Conservation (phyloP, 371 early-diverging fungal species). For the Syncephalis plumigaleata region DNA sequence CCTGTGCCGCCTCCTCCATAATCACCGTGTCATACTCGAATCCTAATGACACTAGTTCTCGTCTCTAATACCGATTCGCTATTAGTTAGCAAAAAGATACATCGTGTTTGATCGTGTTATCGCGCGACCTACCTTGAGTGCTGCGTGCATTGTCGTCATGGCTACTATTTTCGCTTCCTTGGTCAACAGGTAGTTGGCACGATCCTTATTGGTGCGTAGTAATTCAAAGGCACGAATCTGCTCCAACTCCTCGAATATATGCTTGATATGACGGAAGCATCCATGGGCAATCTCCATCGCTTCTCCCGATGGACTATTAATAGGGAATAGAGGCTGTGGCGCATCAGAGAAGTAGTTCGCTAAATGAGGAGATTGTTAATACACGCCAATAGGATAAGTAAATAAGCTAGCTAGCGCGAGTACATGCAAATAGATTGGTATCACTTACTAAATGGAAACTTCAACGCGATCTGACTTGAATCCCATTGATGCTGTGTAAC, state of each 20-base stretch:
- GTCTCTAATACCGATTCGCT: slow-evolving; percentile 18
- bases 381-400: no score
- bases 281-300: slow-evolving; percentile 42
- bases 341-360: slow-evolving; percentile 46
- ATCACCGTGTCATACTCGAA: slow-evolving; percentile 90
- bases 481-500: no score
- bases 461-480: slow-evolving; percentile 12
- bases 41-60: slow-evolving; percentile 63
- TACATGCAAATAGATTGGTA: no score
- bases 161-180: slow-evolving; percentile 93
- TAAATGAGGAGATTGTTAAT: neutral
- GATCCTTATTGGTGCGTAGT: slow-evolving; percentile 53
- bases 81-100: neutral
- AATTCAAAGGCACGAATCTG: slow-evolving; percentile 86
- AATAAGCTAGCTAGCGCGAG: no score
- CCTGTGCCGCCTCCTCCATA: slow-evolving; percentile 96
- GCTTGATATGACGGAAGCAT: slow-evolving; percentile 60
- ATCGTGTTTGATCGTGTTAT: neutral
- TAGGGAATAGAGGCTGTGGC: slow-evolving; percentile 52
- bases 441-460: slow-evolving; percentile 43
- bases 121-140: slow-evolving; percentile 40
- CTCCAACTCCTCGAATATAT: slow-evolving; percentile 53
- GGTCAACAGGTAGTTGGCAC: slow-evolving; percentile 77
- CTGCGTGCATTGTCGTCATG: slow-evolving; percentile 92
- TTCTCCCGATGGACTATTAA: slow-evolving; percentile 19